Conservation (phyloP, 169 alveolate genomes). For the Cryptosporidium parvum region DNA sequence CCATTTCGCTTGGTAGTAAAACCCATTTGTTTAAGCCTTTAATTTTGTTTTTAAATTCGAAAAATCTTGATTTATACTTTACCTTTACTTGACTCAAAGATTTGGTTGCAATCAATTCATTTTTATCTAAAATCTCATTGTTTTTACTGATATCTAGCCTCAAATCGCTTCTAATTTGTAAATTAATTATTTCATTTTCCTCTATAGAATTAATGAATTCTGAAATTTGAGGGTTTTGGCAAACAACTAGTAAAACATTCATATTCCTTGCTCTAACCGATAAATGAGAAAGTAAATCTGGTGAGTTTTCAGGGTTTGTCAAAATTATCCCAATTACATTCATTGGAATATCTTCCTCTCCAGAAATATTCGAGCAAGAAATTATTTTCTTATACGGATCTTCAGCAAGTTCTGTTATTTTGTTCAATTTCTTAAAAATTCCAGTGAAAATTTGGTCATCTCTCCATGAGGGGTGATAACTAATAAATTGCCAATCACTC, state of each 20-base stretch:
- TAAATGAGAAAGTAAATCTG: conserved; percentile 92
- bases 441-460: conserved; percentile 41
- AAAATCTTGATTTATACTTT: conserved; percentile 19
- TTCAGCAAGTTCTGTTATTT: conserved; percentile 30
- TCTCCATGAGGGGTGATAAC: conserved; percentile 62
- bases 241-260: conserved; percentile 86
- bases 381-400: conserved; percentile 48
- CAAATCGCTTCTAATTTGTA: conserved; percentile 21
- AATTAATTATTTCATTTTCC: conserved; percentile 28
- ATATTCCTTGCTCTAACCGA: conserved; percentile 93
- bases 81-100: conserved; percentile 9
- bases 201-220: background rate
- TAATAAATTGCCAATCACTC: conserved; percentile 60
- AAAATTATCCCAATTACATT: conserved; percentile 88
- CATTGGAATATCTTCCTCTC: conserved; percentile 93
- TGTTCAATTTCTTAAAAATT: conserved; percentile 23
- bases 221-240: conserved; percentile 80
- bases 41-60: conserved; percentile 32
- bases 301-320: conserved; percentile 88
- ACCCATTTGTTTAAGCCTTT: conserved; percentile 28
- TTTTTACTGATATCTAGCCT: conserved; percentile 31
- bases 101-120: background rate
- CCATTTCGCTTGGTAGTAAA: conserved; percentile 36
- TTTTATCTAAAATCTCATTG: background rate
- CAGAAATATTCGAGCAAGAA: conserved; percentile 79